Percentiles rank a stretch among this genome's conserved stretches.
These are phyloP conservation scores for Myxozyma udenii DNA, from an alignment of 805 yeast genomes.

Conservation along the genomic window DNA sequence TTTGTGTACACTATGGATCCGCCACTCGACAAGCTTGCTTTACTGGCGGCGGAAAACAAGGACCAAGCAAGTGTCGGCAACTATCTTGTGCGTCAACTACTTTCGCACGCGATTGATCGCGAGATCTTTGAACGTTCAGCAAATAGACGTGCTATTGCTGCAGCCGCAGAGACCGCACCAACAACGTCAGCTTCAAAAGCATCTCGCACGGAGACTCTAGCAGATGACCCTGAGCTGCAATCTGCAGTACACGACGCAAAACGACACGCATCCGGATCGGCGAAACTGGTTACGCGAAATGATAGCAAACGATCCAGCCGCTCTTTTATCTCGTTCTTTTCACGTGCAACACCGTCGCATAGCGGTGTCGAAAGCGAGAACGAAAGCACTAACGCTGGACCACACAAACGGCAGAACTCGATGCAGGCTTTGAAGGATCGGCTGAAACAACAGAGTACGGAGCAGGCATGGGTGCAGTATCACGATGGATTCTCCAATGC, in stretches of 20 bases:
- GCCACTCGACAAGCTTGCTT: slow-evolving; percentile 36
- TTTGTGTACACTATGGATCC: slow-evolving; percentile 38
- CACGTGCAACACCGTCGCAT: neutral
- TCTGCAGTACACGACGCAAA: no score
- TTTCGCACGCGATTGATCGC: slow-evolving; percentile 12
- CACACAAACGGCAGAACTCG: slow-evolving; percentile 8
- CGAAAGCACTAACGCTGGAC: neutral
- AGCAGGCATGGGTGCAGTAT: slow-evolving; percentile 69
- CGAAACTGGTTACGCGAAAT: neutral
- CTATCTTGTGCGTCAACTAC: slow-evolving; percentile 15
- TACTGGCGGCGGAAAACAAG: slow-evolving; percentile 15
- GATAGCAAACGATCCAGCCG: neutral
- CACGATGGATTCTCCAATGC: slow-evolving; percentile 89
- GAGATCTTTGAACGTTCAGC: neutral
- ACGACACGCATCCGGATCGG: slow-evolving; percentile 1
- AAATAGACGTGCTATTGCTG: neutral
- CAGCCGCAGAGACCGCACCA: neutral
- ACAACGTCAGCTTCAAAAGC: neutral
- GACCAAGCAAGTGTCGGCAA: slow-evolving; percentile 17
- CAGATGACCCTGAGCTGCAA: neutral
- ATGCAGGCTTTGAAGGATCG: slow-evolving; percentile 7
- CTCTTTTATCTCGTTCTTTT: slow-evolving; percentile 1
- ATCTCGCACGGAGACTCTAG: neutral
- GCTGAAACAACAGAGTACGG: slow-evolving; percentile 12
- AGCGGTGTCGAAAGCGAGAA: neutral